These are phyloP conservation scores for Butyriboletus loyo DNA, from an alignment of 768 basidiomycete species.

Conservation along the genomic window DNA sequence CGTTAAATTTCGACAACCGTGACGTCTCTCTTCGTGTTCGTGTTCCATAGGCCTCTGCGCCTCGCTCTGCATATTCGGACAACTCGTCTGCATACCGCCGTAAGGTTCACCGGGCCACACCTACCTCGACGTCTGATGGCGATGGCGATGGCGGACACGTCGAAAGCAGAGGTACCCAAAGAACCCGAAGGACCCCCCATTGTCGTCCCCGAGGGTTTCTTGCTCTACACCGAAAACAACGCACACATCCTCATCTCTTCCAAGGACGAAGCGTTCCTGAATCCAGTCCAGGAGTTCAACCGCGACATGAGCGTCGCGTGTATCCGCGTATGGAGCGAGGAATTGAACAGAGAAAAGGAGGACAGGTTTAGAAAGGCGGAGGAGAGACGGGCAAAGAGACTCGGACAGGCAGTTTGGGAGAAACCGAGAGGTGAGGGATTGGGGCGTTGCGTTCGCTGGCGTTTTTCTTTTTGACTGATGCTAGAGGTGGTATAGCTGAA, in stretches of 20 bases:
- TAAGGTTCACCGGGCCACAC: background rate
- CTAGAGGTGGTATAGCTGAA: background rate
- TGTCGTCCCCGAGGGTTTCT: constrained; percentile 68
- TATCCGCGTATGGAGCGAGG: constrained; percentile 86
- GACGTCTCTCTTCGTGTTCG: constrained; percentile 16
- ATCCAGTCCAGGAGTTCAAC: constrained; percentile 98
- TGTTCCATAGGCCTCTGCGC: constrained; percentile 30
- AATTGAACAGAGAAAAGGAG: constrained; percentile 59
- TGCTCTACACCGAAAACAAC: constrained; percentile 77
- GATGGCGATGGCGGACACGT: background rate
- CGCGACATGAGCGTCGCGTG: constrained; percentile 89
- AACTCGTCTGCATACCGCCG: background rate
- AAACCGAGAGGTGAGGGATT: constrained; percentile 43
- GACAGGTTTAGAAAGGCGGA: constrained; percentile 53
- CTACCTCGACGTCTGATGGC: constrained; percentile 3
- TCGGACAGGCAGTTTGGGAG: constrained; percentile 37
- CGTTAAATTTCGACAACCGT: constrained; percentile 6
- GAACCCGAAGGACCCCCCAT: constrained; percentile 21
- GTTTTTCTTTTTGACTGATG: constrained; percentile 2
- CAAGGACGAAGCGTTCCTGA: constrained; percentile 85
- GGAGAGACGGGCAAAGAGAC: constrained; percentile 44
- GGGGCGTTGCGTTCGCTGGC: background rate
- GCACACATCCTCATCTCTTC: constrained; percentile 56
- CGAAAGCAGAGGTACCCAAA: background rate
- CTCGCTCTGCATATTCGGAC: constrained; percentile 8